Evolutionary conservation across 225 moss, liverwort and hornwort genomes (phyloP).

Genomic region (Sphagnum tenellum): DNA sequence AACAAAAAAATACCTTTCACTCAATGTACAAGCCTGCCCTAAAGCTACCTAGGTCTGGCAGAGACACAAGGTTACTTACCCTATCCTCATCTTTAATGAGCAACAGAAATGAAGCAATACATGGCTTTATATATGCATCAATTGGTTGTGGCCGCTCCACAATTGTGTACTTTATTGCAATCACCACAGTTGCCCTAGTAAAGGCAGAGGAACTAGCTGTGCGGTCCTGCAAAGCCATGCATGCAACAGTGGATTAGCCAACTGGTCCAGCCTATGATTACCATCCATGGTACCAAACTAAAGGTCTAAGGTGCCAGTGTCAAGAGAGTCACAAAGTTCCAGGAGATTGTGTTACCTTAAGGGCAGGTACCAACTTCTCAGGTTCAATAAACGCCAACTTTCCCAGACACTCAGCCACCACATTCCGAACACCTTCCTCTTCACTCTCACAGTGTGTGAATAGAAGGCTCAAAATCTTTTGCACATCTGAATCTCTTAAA

Average conservation of each 20-base stretch:
- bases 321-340: too few relatives aligned
- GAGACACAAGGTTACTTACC: slow-evolving; percentile 24
- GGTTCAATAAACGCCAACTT: slow-evolving; percentile 98
- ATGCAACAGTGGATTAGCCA: too few relatives aligned
- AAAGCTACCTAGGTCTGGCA: background rate
- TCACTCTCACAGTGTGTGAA: slow-evolving; percentile 99
- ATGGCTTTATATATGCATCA: slow-evolving; percentile 93
- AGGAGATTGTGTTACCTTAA: slow-evolving; percentile 47
- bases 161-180: slow-evolving; percentile 97
- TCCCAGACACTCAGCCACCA: slow-evolving; percentile 98
- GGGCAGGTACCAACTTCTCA: slow-evolving; percentile 88
- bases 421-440: slow-evolving; percentile 99
- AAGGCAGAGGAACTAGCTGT: slow-evolving; percentile 80
- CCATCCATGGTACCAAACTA: too few relatives aligned
- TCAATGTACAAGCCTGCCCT: too few relatives aligned
- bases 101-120: slow-evolving; percentile 87
- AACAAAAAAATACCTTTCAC: too few relatives aligned
- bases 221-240: slow-evolving; percentile 59
- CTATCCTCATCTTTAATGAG: slow-evolving; percentile 97
- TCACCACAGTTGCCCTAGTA: slow-evolving; percentile 96
- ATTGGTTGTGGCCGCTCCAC: slow-evolving; percentile 96
- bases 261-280: too few relatives aligned
- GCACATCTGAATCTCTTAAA: slow-evolving; percentile 89
- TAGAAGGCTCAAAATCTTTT: slow-evolving; percentile 86
- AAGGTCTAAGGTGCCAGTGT: too few relatives aligned